Conservation (phyloP, 225 moss, liverwort and hornwort genomes). For the Takakia lepidozioides region DNA sequence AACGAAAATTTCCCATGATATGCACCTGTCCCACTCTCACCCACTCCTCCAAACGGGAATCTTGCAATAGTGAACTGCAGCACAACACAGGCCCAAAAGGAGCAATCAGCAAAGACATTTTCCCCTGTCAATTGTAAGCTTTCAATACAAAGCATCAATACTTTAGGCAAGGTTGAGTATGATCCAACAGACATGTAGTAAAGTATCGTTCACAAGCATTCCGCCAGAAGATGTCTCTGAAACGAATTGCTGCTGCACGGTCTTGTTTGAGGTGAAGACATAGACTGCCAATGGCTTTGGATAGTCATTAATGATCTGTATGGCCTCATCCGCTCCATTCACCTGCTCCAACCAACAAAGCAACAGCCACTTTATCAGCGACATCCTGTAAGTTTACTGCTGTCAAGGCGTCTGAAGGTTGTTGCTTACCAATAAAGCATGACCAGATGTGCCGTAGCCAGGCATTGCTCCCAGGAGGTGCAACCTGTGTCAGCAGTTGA, state of each 20-base stretch:
- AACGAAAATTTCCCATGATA: slow-evolving; percentile 84
- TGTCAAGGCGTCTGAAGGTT: not conserved
- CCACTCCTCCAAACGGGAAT: slow-evolving; percentile 92
- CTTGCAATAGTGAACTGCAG: slow-evolving; percentile 35
- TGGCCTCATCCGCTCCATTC: slow-evolving; percentile 53
- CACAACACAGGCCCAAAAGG: no score
- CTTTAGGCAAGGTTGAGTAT: not conserved
- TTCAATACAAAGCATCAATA: not conserved
- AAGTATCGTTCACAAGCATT: slow-evolving; percentile 67
- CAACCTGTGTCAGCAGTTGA: no score
- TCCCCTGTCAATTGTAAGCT: no score
- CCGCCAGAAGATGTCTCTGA: slow-evolving; percentile 61
- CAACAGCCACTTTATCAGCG: no score
- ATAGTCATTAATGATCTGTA: slow-evolving; percentile 44
- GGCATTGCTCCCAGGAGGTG: no score
- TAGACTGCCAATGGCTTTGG: slow-evolving; percentile 75
- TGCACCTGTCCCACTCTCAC: slow-evolving; percentile 74
- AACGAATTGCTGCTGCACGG: slow-evolving; percentile 48
- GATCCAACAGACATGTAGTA: slow-evolving; percentile 42
- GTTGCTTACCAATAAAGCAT: not conserved
- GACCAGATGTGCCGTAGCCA: no score
- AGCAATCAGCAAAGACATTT: no score
- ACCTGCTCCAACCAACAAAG: slow-evolving; percentile 69
- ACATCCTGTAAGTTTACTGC: not conserved
- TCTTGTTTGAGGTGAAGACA: slow-evolving; percentile 47